Evolutionary conservation across 306 rosid species (phyloP).

Genomic region (Gillenia trifoliata): DNA sequence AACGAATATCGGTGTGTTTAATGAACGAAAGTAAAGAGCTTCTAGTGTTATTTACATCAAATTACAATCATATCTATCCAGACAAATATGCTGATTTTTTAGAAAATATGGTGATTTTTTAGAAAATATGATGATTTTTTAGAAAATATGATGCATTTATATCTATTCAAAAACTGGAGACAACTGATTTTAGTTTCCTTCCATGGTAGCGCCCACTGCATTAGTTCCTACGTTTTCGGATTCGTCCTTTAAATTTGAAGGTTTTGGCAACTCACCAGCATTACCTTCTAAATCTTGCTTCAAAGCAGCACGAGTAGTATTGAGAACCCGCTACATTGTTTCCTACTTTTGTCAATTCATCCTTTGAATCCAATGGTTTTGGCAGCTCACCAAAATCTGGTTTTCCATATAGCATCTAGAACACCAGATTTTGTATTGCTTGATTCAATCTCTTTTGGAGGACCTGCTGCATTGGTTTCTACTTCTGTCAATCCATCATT

Average conservation of each 20-base stretch:
- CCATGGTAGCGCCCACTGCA: not conserved
- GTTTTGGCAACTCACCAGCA: conserved; percentile 31
- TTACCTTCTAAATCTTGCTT: conserved; percentile 32
- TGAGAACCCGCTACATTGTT: not conserved
- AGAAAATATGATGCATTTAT: not conserved
- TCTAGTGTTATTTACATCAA: not conserved
- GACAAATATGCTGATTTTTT: not conserved
- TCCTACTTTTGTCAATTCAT: conserved; percentile 3
- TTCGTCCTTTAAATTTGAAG: conserved; percentile 1
- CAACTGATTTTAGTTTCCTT: not conserved
- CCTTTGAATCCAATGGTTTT: not conserved
- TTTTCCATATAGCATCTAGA: not conserved
- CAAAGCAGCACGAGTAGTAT: conserved; percentile 12
- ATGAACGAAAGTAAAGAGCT: not conserved
- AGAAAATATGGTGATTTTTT: not conserved
- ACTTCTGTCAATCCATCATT: not conserved
- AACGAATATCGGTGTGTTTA: not conserved
- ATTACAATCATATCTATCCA: not conserved
- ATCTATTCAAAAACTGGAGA: not conserved
- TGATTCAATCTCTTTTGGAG: not conserved
- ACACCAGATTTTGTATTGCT: not conserved
- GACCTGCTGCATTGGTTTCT: not conserved
- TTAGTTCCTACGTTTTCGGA: not conserved
- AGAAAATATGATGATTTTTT: too few relatives aligned
- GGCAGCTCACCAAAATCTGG: not conserved